Base-by-base conservation (phyloP, 2,329 filamentous ascomycete genomes). In the Chalaropsis ovoidea region DNA sequence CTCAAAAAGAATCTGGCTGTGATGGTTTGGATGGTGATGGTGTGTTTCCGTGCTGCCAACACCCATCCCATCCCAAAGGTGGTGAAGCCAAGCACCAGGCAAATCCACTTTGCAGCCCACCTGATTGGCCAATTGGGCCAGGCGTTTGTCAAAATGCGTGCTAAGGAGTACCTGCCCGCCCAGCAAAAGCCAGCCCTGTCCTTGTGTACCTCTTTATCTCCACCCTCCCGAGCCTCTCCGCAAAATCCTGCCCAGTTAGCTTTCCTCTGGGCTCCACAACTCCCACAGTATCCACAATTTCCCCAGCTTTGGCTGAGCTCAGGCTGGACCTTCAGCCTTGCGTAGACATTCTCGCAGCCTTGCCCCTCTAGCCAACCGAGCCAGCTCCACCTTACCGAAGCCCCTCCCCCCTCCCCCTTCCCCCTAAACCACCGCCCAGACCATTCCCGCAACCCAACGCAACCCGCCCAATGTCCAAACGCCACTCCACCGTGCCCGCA, bases 401-500 rank as follows among this genome's bases (percentile, higher is more conserved):
- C 31, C 27, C 24, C 41, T n/a, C 17, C n/a, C 22, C 13, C 42
- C 10, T 3, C 6, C 10, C 42, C 15, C 43, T 19, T 11, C 43
- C 24, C 19, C 5, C 43, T 10, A 39, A 54, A 10, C 22, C 10
- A 7, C 47, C 35, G 35, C 35, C 35, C 31, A 10, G 5, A 10
- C 31, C 24, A 45, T n/a, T 17, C 43, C n/a, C 17, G 0, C 41
- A 35, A 8, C 39, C 31, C n/a, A 39, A 39, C 35, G 19, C 27
- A 58, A 2, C 15, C 13, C 19, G 11, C 15, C 39, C 24, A 10
- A 67, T 67, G 65, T 67, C 70, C 70, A 84, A 84, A 71, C 79
- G 82, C 64, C 79, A 81, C 69, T 86, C 84, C 0, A 78, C 82
- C 70, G 74, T 83, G 67, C 81, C 83, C 13, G 75, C 81, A 24